Base-by-base conservation (phyloP, 1,139 yeast genomes). In the Candida pseudoviswanathii region DNA sequence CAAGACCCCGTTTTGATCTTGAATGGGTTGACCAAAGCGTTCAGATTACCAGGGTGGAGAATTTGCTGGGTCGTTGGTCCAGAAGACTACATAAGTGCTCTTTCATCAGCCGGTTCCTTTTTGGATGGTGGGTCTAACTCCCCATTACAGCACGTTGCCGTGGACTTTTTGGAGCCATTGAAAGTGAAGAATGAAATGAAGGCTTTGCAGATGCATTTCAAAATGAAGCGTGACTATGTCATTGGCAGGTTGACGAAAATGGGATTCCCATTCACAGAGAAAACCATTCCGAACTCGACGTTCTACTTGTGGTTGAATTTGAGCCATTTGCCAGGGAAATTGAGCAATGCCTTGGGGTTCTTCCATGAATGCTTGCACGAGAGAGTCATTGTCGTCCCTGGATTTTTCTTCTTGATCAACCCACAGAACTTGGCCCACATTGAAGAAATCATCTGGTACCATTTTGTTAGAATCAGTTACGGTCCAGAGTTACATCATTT, bases 11-110 rank as follows among this genome's bases (percentile, higher is more conserved):
- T 83, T 5, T 73, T 83, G 56, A 82, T 83, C 55, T 71, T 83
- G 51, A 85, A 83, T 62, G 89, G 89, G 2, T 70, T 83, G 44
- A 83, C 89, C 46, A 83, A 83, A 64, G 83, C 85, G 0, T 83
- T 83, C 66, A 73, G 89, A 55, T 71, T 83, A 47, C 88, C 89
- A 2, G 89, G 89, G 2, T 83, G 87, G 87, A 75, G 89, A 66
- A 80, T 81, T 16, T 82, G 87, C 58, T 83, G 89, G 89, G 72
- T 83, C 51, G 68, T 83, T 51, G 89, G 89, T 0, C 89, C 89
- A 11, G 85, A 82, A 60, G 82, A 80, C 48, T 83, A 83, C 60
- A 80, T 83, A 57, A 71, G 70, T 48, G 82, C 85, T 2, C 71
- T 83, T 55, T 75, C 84, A 47, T 79, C 85, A 42, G 85, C 86